phyloP scores from a whole-genome alignment of 495 filamentous ascomycete genomes.

The Penicillium paxilli region DNA sequence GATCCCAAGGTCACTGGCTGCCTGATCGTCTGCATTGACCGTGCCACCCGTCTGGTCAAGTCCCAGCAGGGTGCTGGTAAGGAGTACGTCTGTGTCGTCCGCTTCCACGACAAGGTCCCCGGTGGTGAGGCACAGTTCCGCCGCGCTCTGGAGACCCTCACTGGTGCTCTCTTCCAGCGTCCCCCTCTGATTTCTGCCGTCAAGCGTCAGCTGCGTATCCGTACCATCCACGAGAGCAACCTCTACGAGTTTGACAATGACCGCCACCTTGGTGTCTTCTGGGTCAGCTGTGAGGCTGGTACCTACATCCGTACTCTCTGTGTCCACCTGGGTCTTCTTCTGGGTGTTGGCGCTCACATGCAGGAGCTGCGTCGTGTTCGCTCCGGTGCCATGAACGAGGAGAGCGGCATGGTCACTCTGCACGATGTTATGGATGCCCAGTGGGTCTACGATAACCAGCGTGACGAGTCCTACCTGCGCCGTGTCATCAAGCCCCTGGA shows the following conservation, averaged over 20 bases:
- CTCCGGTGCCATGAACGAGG: slow-evolving; percentile 91
- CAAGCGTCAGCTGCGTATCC: slow-evolving; percentile 95
- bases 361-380: slow-evolving; percentile 94
- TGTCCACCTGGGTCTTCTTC: slow-evolving; percentile 88
- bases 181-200: slow-evolving; percentile 97
- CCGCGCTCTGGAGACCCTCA: slow-evolving; percentile 89
- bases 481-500: slow-evolving; percentile 88
- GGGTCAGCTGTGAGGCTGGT: slow-evolving; percentile 98
- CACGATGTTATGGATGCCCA: slow-evolving; percentile 96
- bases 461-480: slow-evolving; percentile 85
- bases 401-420: slow-evolving; percentile 82
- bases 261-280: slow-evolving; percentile 96
- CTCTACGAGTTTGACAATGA: slow-evolving; percentile 97
- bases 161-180: slow-evolving; percentile 94
- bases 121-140: slow-evolving; percentile 88
- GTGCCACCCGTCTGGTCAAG: slow-evolving; percentile 95
- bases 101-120: slow-evolving; percentile 87
- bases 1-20: slow-evolving; percentile 95
- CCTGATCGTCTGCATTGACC: slow-evolving; percentile 92
- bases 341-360: slow-evolving; percentile 97
- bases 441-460: slow-evolving; percentile 87
- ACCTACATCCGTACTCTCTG: slow-evolving; percentile 98
- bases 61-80: slow-evolving; percentile 98
- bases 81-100: slow-evolving; percentile 81
- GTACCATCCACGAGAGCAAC: slow-evolving; percentile 94